Evolutionary conservation across 2,329 filamentous ascomycete species (phyloP).

Genomic region (Fusarium sp.): DNA sequence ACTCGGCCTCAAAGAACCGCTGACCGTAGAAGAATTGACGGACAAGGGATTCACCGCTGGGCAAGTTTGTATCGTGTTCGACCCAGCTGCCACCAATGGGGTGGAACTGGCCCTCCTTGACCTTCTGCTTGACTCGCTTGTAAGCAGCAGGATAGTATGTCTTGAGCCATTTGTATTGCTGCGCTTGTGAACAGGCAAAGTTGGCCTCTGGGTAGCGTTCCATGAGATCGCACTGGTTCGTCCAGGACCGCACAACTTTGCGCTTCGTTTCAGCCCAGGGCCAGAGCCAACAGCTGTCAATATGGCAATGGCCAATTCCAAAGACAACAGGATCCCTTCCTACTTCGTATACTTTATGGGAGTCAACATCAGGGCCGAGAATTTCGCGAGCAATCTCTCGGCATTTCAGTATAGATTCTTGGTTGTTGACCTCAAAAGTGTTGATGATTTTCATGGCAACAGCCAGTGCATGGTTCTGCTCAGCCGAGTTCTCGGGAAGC

Average conservation of each 20-base stretch:
- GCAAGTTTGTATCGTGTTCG: slow-evolving; percentile 98
- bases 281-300: slow-evolving; percentile 99
- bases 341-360: slow-evolving; percentile 84
- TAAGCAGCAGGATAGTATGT: slow-evolving; percentile 89
- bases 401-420: slow-evolving; percentile 83
- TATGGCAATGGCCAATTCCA: slow-evolving; percentile 96
- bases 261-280: slow-evolving; percentile 98
- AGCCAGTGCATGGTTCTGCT: slow-evolving; percentile 88
- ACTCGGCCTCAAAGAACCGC: slow-evolving; percentile 92
- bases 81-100: slow-evolving; percentile 99
- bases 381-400: slow-evolving; percentile 88
- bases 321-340: slow-evolving; percentile 83
- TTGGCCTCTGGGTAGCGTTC: slow-evolving; percentile 94
- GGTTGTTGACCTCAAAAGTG: slow-evolving; percentile 84
- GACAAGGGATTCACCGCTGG: slow-evolving; percentile 92
- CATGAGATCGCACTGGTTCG: slow-evolving; percentile 95
- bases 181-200: slow-evolving; percentile 93
- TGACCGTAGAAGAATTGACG: slow-evolving; percentile 97
- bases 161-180: slow-evolving; percentile 99
- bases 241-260: slow-evolving; percentile 96
- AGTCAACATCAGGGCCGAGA: slow-evolving; percentile 85
- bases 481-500: slow-evolving; percentile 89
- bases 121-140: slow-evolving; percentile 90
- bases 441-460: slow-evolving; percentile 92
- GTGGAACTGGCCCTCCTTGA: slow-evolving; percentile 91